phyloP scores from a whole-genome alignment of 495 filamentous ascomycete genomes.

The Jackrogersella multiformis region DNA sequence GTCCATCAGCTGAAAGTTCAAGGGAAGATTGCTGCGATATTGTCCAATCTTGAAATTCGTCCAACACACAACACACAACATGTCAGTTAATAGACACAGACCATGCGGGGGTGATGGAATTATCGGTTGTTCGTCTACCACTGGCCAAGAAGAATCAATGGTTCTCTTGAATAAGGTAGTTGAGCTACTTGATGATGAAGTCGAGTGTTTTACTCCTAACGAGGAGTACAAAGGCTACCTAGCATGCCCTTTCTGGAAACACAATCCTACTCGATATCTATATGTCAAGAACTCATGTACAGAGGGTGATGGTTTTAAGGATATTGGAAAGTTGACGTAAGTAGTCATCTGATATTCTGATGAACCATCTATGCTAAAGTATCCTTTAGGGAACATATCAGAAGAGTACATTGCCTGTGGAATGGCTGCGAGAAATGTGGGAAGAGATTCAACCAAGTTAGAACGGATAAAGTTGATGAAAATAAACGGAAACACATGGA shows the following conservation, averaged over 20 bases:
- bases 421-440: slow-evolving; percentile 29
- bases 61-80: neutral
- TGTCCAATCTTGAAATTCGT: neutral
- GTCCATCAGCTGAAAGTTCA: slow-evolving; percentile 4
- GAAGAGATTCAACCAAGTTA: slow-evolving; percentile 24
- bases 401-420: slow-evolving; percentile 29
- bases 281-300: slow-evolving; percentile 34
- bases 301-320: slow-evolving; percentile 26
- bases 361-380: neutral
- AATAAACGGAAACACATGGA: slow-evolving; percentile 24
- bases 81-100: neutral
- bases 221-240: slow-evolving; percentile 19
- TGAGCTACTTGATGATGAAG: neutral
- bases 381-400: slow-evolving; percentile 28
- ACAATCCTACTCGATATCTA: slow-evolving; percentile 25
- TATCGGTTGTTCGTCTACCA: neutral
- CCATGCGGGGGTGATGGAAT: neutral
- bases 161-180: slow-evolving; percentile 7
- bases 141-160: neutral
- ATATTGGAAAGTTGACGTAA: slow-evolving; percentile 36
- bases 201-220: neutral
- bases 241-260: slow-evolving; percentile 37
- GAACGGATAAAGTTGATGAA: slow-evolving; percentile 8
- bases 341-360: neutral
- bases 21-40: slow-evolving; percentile 24